A percentile compares a stretch with the other conserved stretches of the same genome.
Evolutionary conservation across 1,284 basidiomycete species (phyloP).

Genomic region (Lentinula novae-zelandiae): DNA sequence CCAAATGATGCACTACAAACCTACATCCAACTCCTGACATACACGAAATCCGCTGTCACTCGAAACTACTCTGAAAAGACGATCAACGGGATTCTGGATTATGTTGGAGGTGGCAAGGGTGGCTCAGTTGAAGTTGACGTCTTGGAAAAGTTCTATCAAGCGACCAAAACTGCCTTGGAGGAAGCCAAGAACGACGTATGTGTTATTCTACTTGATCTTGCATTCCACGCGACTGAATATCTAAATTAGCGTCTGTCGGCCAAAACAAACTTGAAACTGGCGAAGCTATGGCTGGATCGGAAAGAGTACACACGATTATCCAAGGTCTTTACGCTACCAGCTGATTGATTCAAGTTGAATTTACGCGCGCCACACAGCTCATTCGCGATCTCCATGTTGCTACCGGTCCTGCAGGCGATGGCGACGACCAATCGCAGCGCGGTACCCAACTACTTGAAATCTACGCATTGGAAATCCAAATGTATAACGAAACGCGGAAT

Average conservation of each 20-base stretch:
- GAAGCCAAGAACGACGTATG: slow-evolving; percentile 94
- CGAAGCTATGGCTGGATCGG: slow-evolving; percentile 95
- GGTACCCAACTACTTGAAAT: slow-evolving; percentile 96
- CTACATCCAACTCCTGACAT: slow-evolving; percentile 83
- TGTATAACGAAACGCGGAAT: slow-evolving; percentile 97
- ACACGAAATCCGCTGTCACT: slow-evolving; percentile 91
- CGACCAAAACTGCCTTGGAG: slow-evolving; percentile 84
- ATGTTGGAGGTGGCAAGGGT: slow-evolving; percentile 91
- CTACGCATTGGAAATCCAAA: slow-evolving; percentile 98
- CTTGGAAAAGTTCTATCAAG: slow-evolving; percentile 94
- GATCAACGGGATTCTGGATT: slow-evolving; percentile 98
- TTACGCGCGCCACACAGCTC: slow-evolving; percentile 39
- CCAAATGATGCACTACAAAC: slow-evolving; percentile 85
- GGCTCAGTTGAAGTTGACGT: slow-evolving; percentile 82
- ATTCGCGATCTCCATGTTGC: slow-evolving; percentile 69
- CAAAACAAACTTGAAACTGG: slow-evolving; percentile 96
- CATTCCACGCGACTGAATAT: background rate
- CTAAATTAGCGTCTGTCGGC: slow-evolving; percentile 76
- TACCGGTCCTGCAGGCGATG: slow-evolving; percentile 60
- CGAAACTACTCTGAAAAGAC: slow-evolving; percentile 95
- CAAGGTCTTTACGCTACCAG: slow-evolving; percentile 40
- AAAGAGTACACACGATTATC: slow-evolving; percentile 86
- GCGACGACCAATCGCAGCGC: slow-evolving; percentile 83
- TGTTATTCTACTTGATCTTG: background rate
- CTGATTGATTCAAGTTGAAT: background rate